These are phyloP conservation scores for Leucosporidium yakuticum DNA, from an alignment of 768 basidiomycete genomes.

Conservation along the genomic window DNA sequence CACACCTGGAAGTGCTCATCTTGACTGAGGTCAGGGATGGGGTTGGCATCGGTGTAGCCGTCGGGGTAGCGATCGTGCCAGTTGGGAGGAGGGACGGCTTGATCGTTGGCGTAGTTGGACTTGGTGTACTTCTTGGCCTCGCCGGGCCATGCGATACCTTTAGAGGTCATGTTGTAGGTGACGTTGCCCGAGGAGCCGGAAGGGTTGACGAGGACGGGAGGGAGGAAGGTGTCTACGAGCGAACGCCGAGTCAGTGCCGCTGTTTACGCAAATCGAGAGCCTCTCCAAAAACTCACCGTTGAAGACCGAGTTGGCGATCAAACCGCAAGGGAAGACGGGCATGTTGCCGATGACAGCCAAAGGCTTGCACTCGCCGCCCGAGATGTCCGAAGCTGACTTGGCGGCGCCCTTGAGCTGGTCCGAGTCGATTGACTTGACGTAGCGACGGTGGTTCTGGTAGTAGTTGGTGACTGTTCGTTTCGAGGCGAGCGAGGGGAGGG, in stretches of 20 bases:
- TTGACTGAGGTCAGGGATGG: constrained; percentile 59
- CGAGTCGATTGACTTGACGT: constrained; percentile 82
- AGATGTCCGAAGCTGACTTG: constrained; percentile 47
- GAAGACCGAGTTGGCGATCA: constrained; percentile 95
- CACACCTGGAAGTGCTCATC: constrained; percentile 98
- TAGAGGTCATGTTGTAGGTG: constrained; percentile 66
- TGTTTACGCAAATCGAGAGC: constrained; percentile 8
- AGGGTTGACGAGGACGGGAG: constrained; percentile 57
- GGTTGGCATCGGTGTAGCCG: constrained; percentile 58
- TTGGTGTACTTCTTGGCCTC: constrained; percentile 83
- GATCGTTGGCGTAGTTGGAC: constrained; percentile 58
- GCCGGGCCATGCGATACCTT: constrained; percentile 91
- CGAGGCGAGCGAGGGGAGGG: neutral
- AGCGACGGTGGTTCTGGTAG: constrained; percentile 96
- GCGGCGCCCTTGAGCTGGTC: constrained; percentile 74
- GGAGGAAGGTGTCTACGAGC: constrained; percentile 66
- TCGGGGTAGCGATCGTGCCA: constrained; percentile 70
- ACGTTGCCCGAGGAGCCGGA: constrained; percentile 43
- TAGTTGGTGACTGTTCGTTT: constrained; percentile 63
- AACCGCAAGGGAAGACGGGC: constrained; percentile 85
- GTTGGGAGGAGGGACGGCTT: constrained; percentile 86
- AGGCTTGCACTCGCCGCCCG: constrained; percentile 78
- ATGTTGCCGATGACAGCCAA: constrained; percentile 54
- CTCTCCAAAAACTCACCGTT: constrained; percentile 58
- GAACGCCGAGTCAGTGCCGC: neutral